Percentiles rank a stretch among this genome's conserved stretches.
phyloP scores from a whole-genome alignment of 805 yeast genomes.

The Starmerella cellae region DNA sequence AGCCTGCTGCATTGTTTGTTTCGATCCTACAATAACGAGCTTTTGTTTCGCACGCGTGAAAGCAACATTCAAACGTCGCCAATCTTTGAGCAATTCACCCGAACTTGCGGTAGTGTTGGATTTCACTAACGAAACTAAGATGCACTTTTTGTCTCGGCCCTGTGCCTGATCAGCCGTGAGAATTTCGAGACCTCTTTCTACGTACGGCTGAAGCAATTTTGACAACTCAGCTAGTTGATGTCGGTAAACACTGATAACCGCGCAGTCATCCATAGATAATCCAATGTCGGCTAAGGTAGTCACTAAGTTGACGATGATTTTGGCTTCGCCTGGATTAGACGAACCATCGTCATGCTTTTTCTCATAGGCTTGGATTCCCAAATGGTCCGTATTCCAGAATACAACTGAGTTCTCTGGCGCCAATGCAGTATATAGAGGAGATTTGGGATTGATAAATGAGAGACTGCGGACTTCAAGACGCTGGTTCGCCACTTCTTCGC shows the following conservation, averaged over 20 bases:
- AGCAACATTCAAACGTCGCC: constrained; percentile 90
- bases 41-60: constrained; percentile 82
- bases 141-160: constrained; percentile 88
- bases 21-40: constrained; percentile 71
- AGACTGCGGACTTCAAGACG: constrained; percentile 37
- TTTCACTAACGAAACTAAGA: constrained; percentile 78
- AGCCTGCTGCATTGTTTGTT: constrained; percentile 27
- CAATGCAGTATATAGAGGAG: constrained; percentile 25
- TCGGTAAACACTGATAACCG: constrained; percentile 80
- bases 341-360: constrained; percentile 47
- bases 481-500: constrained; percentile 49
- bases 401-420: constrained; percentile 46
- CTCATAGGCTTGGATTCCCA: constrained; percentile 42
- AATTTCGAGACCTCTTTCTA: constrained; percentile 43
- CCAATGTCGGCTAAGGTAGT: constrained; percentile 29
- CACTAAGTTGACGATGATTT: constrained; percentile 48
- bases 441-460: neutral
- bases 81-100: constrained; percentile 71
- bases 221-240: constrained; percentile 43
- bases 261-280: constrained; percentile 41
- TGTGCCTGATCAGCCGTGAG: constrained; percentile 93
- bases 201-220: constrained; percentile 27
- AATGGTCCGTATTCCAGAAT: constrained; percentile 64
- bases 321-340: constrained; percentile 63
- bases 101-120: constrained; percentile 52